Percentiles rank a stretch among this genome's conserved stretches.
phyloP scores from a whole-genome alignment of 352 stramenopile species.

The Globisporangium alternatum region DNA sequence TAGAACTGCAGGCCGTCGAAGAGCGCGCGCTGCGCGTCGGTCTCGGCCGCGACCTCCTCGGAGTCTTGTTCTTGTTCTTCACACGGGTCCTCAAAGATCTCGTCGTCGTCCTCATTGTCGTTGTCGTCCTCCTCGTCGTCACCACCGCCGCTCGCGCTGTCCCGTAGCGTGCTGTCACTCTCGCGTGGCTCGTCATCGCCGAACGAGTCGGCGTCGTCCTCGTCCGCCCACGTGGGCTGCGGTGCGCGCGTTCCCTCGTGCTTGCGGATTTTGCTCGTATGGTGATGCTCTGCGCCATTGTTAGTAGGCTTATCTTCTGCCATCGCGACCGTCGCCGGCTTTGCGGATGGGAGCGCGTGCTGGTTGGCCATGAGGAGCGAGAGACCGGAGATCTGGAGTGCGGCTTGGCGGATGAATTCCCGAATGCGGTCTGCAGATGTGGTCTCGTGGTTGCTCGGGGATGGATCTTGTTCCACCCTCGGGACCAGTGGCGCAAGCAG shows the following conservation, averaged over 20 bases:
- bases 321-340: constrained; percentile 6
- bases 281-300: not conserved
- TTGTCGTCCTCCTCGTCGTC: constrained; percentile 5
- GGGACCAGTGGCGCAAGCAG: constrained; percentile 9
- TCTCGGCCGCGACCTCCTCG: constrained; percentile 9
- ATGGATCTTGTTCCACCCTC: constrained; percentile 15
- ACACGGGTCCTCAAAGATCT: constrained; percentile 7
- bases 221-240: not conserved
- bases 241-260: not conserved
- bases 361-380: constrained; percentile 24
- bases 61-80: not conserved
- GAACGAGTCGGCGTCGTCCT: constrained; percentile 5
- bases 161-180: not conserved
- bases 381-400: constrained; percentile 14
- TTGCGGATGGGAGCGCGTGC: constrained; percentile 17
- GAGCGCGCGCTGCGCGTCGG: constrained; percentile 26
- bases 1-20: constrained; percentile 74
- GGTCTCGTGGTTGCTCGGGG: too few relatives aligned
- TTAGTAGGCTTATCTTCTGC: not conserved
- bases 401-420: not conserved
- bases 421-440: constrained; percentile 2
- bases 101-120: not conserved
- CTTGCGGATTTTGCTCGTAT: not conserved
- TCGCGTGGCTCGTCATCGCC: constrained; percentile 8
- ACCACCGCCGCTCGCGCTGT: not conserved